Evolutionary conservation across 768 basidiomycete species (phyloP).

Genomic region (Megacollybia marginata): DNA sequence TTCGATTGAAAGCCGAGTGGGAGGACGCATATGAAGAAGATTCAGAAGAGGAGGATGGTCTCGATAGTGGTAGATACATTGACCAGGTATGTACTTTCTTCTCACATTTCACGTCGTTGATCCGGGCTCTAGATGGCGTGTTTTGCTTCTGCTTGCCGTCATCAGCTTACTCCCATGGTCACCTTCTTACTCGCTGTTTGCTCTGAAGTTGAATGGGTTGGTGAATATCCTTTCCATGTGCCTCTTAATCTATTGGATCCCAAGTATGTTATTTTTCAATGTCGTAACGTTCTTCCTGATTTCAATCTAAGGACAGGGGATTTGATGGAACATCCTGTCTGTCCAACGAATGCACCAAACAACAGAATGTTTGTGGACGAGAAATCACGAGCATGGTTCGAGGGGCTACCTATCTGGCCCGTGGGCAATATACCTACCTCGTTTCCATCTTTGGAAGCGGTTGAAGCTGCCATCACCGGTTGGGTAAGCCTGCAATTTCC

Average conservation of each 20-base stretch:
- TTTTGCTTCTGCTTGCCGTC: slow-evolving; percentile 4
- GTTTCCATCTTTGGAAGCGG: neutral
- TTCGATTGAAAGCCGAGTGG: neutral
- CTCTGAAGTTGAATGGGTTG: slow-evolving; percentile 1
- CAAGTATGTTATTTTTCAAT: slow-evolving; percentile 4
- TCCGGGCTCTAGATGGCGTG: slow-evolving; percentile 2
- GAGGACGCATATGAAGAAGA: neutral
- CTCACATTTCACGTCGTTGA: too few species aligned
- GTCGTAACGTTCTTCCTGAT: neutral
- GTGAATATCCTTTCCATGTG: slow-evolving; percentile 13
- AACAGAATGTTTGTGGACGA: slow-evolving; percentile 6
- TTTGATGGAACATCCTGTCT: slow-evolving; percentile 8
- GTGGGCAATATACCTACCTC: slow-evolving; percentile 1
- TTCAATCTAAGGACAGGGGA: slow-evolving; percentile 11
- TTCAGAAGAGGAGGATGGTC: too few species aligned
- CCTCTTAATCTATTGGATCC: slow-evolving; percentile 15
- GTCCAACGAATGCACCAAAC: slow-evolving; percentile 7
- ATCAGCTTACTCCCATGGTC: neutral
- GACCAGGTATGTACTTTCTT: too few species aligned
- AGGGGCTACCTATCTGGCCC: slow-evolving; percentile 5
- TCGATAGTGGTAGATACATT: too few species aligned
- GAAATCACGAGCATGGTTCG: slow-evolving; percentile 6
- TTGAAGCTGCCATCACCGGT: slow-evolving; percentile 6
- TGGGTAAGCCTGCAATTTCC: too few species aligned
- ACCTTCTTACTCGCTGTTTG: neutral